Evolutionary conservation across 2,329 filamentous ascomycete genomes (phyloP), one percentile per base, ranked within the genome.

Genomic region (Calycina marina): DNA sequence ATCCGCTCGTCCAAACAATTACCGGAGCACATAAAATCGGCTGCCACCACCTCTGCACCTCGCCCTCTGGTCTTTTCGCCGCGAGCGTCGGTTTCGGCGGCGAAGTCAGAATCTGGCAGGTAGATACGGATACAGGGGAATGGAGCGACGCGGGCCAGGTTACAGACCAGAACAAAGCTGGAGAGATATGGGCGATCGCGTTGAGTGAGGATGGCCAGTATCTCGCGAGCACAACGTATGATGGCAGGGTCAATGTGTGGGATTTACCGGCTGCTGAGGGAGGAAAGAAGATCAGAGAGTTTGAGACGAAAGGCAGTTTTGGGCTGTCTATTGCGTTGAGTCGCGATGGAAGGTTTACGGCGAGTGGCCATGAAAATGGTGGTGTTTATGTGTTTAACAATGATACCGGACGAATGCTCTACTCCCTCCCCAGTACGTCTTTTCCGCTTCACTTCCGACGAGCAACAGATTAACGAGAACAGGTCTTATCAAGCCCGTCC

Each of bases 301-400:
- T 90, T 50, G 85, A 93, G 60, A 94, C 88, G 1, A 84, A 88
- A 45, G 85, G 85, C 10, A 88, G 79, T 55, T 96, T 94, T 58
- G 88, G 85, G 22, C 72, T 90, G 59, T 80, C 79, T 48, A 75
- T 98, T 39, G 86, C 90, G 53, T 58, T 96, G 53, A 76, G 71
- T 45, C 57, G 61, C 13, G 80, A 98, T 54, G 88, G 86, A 32
- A 76, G 72, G 40, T 79, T 84, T 55, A 92, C 86, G 17, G 88
- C 86, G 4, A 92, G 80, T 32, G 90, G 90, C 0, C 88, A 98
- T 57, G 81, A 93, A 54, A 93, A 81, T 48, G 90, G 90, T 11
- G 77, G 75, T 9, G 71, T 96, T 40, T 94, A 94, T 58, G 74
- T 98, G 40, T 98, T 96, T 65, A 86, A 85, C 61, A 96, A 93